Conservation (phyloP, 176 grass and related monocot species). For the Zea mays region DNA sequence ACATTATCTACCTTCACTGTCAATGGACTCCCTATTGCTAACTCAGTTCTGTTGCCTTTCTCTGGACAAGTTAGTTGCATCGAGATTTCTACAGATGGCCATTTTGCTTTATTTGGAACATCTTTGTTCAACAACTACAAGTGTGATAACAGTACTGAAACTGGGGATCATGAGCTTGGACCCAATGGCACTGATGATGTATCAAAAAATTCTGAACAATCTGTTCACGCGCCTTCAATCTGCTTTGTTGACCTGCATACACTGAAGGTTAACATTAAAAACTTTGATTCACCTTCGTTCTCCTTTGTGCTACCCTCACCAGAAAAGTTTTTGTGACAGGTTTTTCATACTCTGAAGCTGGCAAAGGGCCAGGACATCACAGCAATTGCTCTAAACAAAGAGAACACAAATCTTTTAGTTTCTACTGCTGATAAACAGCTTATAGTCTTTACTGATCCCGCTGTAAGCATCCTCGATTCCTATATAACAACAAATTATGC, state of each 20-base stretch:
- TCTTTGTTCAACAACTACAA: conserved; percentile 54
- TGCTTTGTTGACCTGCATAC: conserved; percentile 90
- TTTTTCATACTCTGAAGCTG: conserved; percentile 68
- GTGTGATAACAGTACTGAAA: conserved; percentile 38
- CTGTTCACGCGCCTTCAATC: conserved; percentile 80
- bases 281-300: conserved; percentile 8
- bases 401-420: conserved; percentile 93
- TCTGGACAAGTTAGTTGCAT: conserved; percentile 82
- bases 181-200: conserved; percentile 28
- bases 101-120: conserved; percentile 77
- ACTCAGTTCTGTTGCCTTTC: conserved; percentile 64
- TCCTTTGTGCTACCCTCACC: conserved; percentile 26
- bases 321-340: conserved; percentile 46
- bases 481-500: conserved; percentile 13
- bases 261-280: conserved; percentile 69
- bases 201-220: conserved; percentile 19
- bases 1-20: conserved; percentile 89
- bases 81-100: conserved; percentile 81
- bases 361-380: conserved; percentile 72
- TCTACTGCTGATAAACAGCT: conserved; percentile 92
- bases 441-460: conserved; percentile 83
- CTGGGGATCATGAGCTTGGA: conserved; percentile 32
- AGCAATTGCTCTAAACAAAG: conserved; percentile 81
- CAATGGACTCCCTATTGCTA: conserved; percentile 80
- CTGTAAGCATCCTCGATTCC: conserved; percentile 58